These are phyloP conservation scores for Thielaviopsis populi DNA, from an alignment of 2,329 filamentous ascomycete genomes.

Conservation along the genomic window DNA sequence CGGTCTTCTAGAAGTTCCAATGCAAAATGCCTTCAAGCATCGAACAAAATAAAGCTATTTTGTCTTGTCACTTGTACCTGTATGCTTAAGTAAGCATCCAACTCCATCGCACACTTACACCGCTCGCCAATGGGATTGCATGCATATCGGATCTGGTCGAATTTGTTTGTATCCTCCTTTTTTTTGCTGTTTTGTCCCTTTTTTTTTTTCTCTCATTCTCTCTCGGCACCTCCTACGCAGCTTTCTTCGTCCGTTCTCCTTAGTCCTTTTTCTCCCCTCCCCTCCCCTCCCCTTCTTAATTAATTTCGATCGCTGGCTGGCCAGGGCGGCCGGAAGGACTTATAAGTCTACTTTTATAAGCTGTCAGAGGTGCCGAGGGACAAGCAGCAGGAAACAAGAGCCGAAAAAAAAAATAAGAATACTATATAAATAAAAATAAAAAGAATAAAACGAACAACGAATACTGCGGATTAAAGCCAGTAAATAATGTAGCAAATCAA, in stretches of 20 bases:
- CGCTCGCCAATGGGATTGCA: not conserved
- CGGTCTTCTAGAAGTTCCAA: not conserved
- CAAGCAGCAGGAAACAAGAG: not conserved
- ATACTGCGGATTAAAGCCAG: too few relatives aligned
- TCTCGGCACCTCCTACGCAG: constrained; percentile 2
- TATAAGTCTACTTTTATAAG: not conserved
- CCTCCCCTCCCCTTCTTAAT: not conserved
- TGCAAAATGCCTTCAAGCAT: not conserved
- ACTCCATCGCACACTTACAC: not conserved
- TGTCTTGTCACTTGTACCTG: too few relatives aligned
- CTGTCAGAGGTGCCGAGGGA: not conserved
- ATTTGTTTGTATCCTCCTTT: too few relatives aligned
- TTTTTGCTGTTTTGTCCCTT: not conserved
- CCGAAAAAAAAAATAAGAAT: not conserved
- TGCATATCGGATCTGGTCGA: too few relatives aligned
- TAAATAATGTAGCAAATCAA: too few relatives aligned
- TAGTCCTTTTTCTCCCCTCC: not conserved
- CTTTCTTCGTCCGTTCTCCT: not conserved
- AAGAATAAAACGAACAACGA: too few relatives aligned
- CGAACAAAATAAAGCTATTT: not conserved
- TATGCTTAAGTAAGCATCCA: not conserved
- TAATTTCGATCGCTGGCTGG: not conserved
- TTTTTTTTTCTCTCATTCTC: not conserved
- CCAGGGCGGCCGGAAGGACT: not conserved
- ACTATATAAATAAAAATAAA: too few relatives aligned